Base-by-base conservation (phyloP, 2,329 filamentous ascomycete species). In the Diaporthe helianthi region DNA sequence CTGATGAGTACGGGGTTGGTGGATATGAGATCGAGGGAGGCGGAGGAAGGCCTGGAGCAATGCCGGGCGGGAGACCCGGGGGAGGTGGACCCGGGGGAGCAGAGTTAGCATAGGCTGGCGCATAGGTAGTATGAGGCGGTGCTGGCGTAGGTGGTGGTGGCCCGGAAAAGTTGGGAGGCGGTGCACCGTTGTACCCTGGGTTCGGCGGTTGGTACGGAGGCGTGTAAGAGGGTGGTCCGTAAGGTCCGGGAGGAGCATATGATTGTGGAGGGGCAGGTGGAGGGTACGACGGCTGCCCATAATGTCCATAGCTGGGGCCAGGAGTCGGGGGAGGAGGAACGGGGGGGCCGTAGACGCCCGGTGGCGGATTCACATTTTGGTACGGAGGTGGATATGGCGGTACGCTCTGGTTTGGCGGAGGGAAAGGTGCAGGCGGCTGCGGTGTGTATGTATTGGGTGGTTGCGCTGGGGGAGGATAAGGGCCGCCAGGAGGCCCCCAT, bases 381-480 rank as follows among this genome's bases (percentile, higher is more conserved):
- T 67, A 73, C n/a, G 73, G 69, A 15, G 75, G 71, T 38, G 72
- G 67, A 47, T 72, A 76, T 22, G 60, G 55, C n/a, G 49, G 60
- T 24, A 68, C 54, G 19, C 51, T 22, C 2, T 71, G 67, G 22
- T 68, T 63, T 9, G 72, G 71, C n/a, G 74, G 70, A 19, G 67
- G 69, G 17, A 69, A 71, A 10, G 61, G 65, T 29, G 54, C 47
- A 22, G 69, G 63, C 53, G 71, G 51, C 36, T 55, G 69, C 31
- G 60, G 67, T n/a, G 53, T 63, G 61, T 73, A 75, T 4, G 71
- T 65, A 24, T 71, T 73, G 13, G 71, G 71, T 55, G 73, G 73
- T n/a, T 70, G 65, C 13, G 68, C 72, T 8, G 71, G 71, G 67
- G 73, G 73, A 22, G 74, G 74, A 47, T 72, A 71, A 12, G 69